Base-by-base conservation (phyloP, 805 yeast genomes). In the Kuraishia piskuri region DNA sequence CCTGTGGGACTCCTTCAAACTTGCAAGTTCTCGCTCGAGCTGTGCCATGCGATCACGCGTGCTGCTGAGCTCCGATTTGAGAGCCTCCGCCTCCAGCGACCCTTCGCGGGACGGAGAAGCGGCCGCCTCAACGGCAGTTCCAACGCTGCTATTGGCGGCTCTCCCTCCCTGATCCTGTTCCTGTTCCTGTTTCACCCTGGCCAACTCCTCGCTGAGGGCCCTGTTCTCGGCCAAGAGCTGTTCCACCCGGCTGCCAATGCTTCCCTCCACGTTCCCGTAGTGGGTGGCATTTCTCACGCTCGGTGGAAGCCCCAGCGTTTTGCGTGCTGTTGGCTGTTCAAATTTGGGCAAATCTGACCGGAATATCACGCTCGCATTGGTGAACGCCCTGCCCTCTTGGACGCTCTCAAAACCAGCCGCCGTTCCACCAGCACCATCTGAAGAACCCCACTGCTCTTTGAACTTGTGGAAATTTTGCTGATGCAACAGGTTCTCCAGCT, bases 401-500 rank as follows among this genome's bases (percentile, higher is more conserved):
- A 25, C 31, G 14, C 40, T 10, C 9, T 10, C 40, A 31, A 31
- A 5, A 12, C 40, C 40, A 31, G 14, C 40, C 9, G 17, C 40
- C 9, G 17, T n/a, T 7, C 7, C 40, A 21, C 26, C 37, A 17
- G 22, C 31, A 14, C 22, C 23, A 22, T 20, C 23, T 5, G 22
- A 17, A 19, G 47, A 44, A 40, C 24, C 26, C 70, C 71, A 68
- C 50, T 62, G 63, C n/a, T 63, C 64, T 31, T 74, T 74, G 44
- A 82, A 71, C 51, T 81, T 78, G 49, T 77, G 76, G 61, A 77
- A 82, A 57, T 80, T 88, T 52, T 82, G 86, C 57, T 87, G 89
- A 63, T 90, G 94, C 17, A 90, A 68, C 44, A 90, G 67, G 53
- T 80, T 84, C 59, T 90, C 97, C 52, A 92, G 74, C 59, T 86